A percentile compares a stretch with the other conserved stretches of the same genome.
These are phyloP conservation scores for Chlamydomonas schloesseri DNA, from an alignment of 139 green algal species.

Conservation along the genomic window DNA sequence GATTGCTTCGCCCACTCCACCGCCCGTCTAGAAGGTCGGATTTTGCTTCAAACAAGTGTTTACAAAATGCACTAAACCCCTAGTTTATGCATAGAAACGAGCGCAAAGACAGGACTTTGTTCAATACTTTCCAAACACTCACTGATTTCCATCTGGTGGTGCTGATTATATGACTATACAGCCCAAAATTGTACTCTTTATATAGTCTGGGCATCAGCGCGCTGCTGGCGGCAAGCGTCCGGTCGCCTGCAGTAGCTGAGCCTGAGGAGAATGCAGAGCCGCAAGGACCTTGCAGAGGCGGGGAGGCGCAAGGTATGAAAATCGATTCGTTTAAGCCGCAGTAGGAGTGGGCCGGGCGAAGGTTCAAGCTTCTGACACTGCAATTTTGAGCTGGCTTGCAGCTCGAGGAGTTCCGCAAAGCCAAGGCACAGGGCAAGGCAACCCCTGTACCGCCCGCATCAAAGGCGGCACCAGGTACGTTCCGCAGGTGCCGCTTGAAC, in stretches of 20 bases:
- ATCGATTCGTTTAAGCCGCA: background rate
- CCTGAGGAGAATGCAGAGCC: slow-evolving; percentile 28
- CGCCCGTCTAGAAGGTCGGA: too few relatives aligned
- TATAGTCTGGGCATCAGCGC: too few relatives aligned
- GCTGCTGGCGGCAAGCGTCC: background rate
- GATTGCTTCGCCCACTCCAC: too few relatives aligned
- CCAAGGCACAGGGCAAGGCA: slow-evolving; percentile 39
- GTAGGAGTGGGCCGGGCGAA: background rate
- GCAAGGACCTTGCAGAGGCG: slow-evolving; percentile 44
- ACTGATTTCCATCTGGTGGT: too few relatives aligned
- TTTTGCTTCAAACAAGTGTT: too few relatives aligned
- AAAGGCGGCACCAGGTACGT: too few relatives aligned
- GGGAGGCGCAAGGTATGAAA: slow-evolving; percentile 38
- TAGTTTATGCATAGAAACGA: too few relatives aligned
- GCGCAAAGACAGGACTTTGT: too few relatives aligned
- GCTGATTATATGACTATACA: too few relatives aligned
- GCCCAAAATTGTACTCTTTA: too few relatives aligned
- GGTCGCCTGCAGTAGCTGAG: background rate
- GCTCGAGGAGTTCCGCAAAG: slow-evolving; percentile 52
- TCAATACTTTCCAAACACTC: too few relatives aligned
- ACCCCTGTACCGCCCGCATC: background rate
- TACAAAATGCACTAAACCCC: too few relatives aligned
- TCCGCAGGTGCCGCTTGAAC: background rate
- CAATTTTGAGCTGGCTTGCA: background rate
- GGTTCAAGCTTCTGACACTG: background rate